Evolutionary conservation across 2,329 filamentous ascomycete species (phyloP).

Genomic region (Bretziella fagacearum): DNA sequence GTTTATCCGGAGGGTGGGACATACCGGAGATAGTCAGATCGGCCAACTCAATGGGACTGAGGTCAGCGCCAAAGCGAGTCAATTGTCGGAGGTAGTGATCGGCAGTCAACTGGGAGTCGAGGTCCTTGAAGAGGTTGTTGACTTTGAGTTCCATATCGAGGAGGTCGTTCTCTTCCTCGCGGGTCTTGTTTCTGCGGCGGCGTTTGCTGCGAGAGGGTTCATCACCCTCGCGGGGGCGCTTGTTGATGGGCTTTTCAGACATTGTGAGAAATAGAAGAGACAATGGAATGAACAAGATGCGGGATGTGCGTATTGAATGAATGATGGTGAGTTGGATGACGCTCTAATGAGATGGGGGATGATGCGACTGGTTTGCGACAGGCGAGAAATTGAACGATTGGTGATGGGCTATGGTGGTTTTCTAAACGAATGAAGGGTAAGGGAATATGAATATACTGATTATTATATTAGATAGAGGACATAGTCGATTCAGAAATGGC

Average conservation of each 20-base stretch:
- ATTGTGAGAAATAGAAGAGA: constrained; percentile 18
- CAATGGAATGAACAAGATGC: not conserved
- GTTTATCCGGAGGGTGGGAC: constrained; percentile 16
- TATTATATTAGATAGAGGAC: not conserved
- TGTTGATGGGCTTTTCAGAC: constrained; percentile 28
- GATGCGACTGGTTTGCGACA: no score
- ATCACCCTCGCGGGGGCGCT: constrained; percentile 35
- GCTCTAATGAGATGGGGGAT: not conserved
- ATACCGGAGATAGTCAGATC: constrained; percentile 66
- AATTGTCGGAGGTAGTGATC: constrained; percentile 73
- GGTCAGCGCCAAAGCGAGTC: constrained; percentile 57
- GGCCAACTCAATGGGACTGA: constrained; percentile 70
- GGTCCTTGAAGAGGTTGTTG: constrained; percentile 62
- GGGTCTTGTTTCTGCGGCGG: constrained; percentile 36
- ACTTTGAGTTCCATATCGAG: constrained; percentile 55
- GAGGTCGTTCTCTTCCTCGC: constrained; percentile 36
- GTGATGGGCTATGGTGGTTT: no score
- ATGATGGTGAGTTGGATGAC: not conserved
- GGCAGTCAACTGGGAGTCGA: constrained; percentile 69
- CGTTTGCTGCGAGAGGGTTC: constrained; percentile 22
- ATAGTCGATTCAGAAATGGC: not conserved
- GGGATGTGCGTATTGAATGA: not conserved
- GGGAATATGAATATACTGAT: not conserved
- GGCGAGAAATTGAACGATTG: no score
- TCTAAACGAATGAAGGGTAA: no score